Evolutionary conservation across 192 early-diverging fungal species (phyloP), one percentile per base, ranked within the genome.

Genomic region (Podila minutissima): DNA sequence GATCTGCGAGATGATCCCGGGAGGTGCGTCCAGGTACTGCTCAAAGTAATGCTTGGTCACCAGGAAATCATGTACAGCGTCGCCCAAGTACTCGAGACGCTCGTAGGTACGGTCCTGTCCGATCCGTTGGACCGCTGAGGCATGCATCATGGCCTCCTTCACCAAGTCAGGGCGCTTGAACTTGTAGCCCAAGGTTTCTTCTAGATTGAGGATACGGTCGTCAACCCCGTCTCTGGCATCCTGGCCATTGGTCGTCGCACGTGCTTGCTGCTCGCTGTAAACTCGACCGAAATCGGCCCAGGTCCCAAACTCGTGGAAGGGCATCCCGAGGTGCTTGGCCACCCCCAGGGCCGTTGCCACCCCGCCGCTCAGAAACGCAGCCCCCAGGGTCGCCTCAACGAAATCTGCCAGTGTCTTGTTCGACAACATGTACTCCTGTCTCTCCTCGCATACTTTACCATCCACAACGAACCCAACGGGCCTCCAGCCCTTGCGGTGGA

Each of bases 61-160:
- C 67, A 94, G 77, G 69, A 91, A 93, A 75, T 97, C 95, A 55
- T 97, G 48, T 32, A 97, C 75, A 0, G 91, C 91, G 63, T 93
- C 90, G 48, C 96, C 97, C 51, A 98, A 70, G 65, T 91, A 97
- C 84, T 98, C 97, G n/a, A 98, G 88, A 5, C 97, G 89, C 81
- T 98, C 94, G 78, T 97, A 98, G 81, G 73, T 67, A 2, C 17
- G 8, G 2, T 26, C 59, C 5, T 11, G 10, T 32, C 59, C 29
- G 20, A 12, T 32, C 2, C 26, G 10, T 28, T 28, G 31, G 41
- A 46, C 15, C 31, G 22, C 20, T 11, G 91, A 93, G n/a, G 94
- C 91, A 71, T 98, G 97, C 0, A 95, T 96, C 48, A 98, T 69
- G 0, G 95, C 97, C 70, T 98, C 93, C 5, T 79, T 79, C 53